Evolutionary conservation across 306 rosid genomes (phyloP), one percentile per base, ranked within the genome.

Genomic region (Dalbergia cultrata): DNA sequence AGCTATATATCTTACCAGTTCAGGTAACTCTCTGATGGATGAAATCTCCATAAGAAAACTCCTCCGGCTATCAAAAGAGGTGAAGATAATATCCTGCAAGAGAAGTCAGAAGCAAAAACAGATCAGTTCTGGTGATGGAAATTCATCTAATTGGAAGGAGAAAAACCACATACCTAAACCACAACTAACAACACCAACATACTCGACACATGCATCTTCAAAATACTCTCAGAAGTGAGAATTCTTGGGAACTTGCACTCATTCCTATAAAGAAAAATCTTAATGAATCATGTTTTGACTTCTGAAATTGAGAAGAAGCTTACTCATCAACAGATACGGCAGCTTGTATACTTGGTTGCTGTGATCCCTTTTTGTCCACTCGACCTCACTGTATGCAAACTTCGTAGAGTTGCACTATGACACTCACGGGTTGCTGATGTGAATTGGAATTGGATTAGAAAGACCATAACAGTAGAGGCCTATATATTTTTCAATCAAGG

Each of bases 31-130:
- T 82, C 79, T 77, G 64, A 76, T 56, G 31, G 98, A 81, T 14
- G 94, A 84, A 77, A 85, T 87, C 78, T 88, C 97, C 98, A 89
- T 89, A 49, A 43, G 74, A 71, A 41, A 69, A 75, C 66, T 68
- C 84, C 71, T 80, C 76, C 52, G 63, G 34, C 60, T 61, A 60
- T 47, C 56, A 67, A 74, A 67, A 47, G 58, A 67, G 57, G 71
- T 70, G 70, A 79, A 73, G 67, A 17, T 43, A 73, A 59, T 75
- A 47, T 61, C 83, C 88, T 73, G 72, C 22, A 84, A 70, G 58
- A 70, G 49, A 75, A 81, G 26, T 71, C 44, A 83, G 67, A 22
- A 75, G 62, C 78, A 60, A 19, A 52, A 78, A 26, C 34, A 63
- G 18, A 45, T 82, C 41, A 73, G 67, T 72, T 73, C 61, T 68